Conservation (phyloP, 2,329 filamentous ascomycete species). For the Apiospora saccharicola region DNA sequence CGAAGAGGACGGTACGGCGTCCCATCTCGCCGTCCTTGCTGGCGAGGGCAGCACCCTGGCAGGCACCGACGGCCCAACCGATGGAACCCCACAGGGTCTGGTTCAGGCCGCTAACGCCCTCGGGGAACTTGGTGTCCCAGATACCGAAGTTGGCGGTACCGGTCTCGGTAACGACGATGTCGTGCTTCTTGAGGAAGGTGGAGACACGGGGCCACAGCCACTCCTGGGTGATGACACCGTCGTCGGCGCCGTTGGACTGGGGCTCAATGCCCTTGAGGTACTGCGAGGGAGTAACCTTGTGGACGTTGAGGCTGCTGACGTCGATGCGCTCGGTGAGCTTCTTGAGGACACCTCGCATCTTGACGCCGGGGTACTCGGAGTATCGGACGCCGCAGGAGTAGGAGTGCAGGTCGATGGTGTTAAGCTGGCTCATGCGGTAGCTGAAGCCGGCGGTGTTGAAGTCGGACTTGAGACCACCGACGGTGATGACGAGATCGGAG, state of each 20-base stretch:
- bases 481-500: slow-evolving; percentile 74
- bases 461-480: slow-evolving; percentile 74
- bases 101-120: slow-evolving; percentile 78
- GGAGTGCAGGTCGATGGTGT: slow-evolving; percentile 83
- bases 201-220: slow-evolving; percentile 82
- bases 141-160: slow-evolving; percentile 90
- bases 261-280: slow-evolving; percentile 52
- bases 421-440: slow-evolving; percentile 77
- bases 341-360: slow-evolving; percentile 79
- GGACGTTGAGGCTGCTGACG: slow-evolving; percentile 62
- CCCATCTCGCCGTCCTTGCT: slow-evolving; percentile 65
- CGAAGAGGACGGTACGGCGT: slow-evolving; percentile 79
- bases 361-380: slow-evolving; percentile 78
- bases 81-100: slow-evolving; percentile 79
- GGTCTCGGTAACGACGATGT: slow-evolving; percentile 86
- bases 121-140: slow-evolving; percentile 83
- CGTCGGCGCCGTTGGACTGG: slow-evolving; percentile 48
- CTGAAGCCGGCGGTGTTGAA: slow-evolving; percentile 87
- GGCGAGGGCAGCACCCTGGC: slow-evolving; percentile 74
- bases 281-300: slow-evolving; percentile 57
- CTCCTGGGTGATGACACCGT: slow-evolving; percentile 67
- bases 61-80: slow-evolving; percentile 66
- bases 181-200: slow-evolving; percentile 73
- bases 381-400: slow-evolving; percentile 76
- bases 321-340: slow-evolving; percentile 71